phyloP scores from a whole-genome alignment of 2,329 filamentous ascomycete genomes.

The Neonectria ditissima region DNA sequence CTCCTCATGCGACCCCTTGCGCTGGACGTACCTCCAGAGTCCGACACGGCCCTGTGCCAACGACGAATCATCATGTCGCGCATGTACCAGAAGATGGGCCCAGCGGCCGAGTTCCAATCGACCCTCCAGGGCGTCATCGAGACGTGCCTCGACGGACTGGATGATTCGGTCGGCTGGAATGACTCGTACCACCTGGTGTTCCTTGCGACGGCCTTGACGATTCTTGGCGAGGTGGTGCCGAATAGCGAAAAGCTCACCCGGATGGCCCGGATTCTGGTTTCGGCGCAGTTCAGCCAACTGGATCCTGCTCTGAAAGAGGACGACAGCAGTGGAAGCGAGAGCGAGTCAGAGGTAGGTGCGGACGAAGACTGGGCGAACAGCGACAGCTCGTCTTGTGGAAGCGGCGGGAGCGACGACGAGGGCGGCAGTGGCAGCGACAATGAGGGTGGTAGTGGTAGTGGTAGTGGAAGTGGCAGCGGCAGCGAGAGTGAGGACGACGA shows the following conservation, averaged over 20 bases:
- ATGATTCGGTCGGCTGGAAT: constrained; percentile 43
- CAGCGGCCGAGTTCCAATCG: constrained; percentile 36
- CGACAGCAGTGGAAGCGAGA: not conserved
- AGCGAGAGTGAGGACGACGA: not conserved
- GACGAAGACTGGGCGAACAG: constrained; percentile 2
- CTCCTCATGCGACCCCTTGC: constrained; percentile 34
- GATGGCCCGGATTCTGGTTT: constrained; percentile 38
- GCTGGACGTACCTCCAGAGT: constrained; percentile 36
- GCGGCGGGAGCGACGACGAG: not conserved
- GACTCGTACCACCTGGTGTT: constrained; percentile 33
- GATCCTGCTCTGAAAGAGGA: constrained; percentile 11
- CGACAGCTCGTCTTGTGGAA: not conserved
- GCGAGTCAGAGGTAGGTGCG: not conserved
- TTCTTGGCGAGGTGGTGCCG: constrained; percentile 30
- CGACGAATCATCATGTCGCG: constrained; percentile 33
- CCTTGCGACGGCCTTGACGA: constrained; percentile 31
- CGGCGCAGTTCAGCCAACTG: constrained; percentile 42
- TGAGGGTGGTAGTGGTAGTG: not conserved
- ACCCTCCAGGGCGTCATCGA: constrained; percentile 36
- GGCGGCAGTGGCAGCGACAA: not conserved
- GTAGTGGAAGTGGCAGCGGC: not conserved
- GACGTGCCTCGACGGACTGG: constrained; percentile 33
- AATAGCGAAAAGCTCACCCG: constrained; percentile 28
- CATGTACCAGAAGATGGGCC: constrained; percentile 44
- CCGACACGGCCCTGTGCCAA: constrained; percentile 23